These are phyloP conservation scores for Mucor plumbeus DNA, from an alignment of 371 early-diverging fungal species.

Conservation along the genomic window DNA sequence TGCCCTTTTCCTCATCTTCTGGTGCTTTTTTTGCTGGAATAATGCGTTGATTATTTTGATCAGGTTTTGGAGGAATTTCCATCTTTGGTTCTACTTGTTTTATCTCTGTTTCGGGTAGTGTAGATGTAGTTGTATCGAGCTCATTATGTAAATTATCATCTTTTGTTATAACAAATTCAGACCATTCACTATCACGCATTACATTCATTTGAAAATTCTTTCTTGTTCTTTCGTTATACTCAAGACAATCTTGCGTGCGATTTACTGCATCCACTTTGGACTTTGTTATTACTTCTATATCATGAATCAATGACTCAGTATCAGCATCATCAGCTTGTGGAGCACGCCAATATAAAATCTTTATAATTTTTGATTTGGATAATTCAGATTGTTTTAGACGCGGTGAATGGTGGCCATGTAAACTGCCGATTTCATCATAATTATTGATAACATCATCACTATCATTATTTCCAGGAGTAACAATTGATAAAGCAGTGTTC, in stretches of 20 bases:
- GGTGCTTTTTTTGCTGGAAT: background rate
- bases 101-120: background rate
- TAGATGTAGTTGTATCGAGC: background rate
- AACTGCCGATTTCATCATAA: background rate
- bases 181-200: slow-evolving; percentile 43
- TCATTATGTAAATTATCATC: slow-evolving; percentile 4
- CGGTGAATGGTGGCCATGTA: background rate
- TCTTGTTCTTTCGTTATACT: slow-evolving; percentile 49
- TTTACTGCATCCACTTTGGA: slow-evolving; percentile 50
- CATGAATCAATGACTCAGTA: slow-evolving; percentile 32
- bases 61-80: background rate
- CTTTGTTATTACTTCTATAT: slow-evolving; percentile 39
- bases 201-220: slow-evolving; percentile 41
- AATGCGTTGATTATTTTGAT: background rate
- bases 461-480: slow-evolving; percentile 37
- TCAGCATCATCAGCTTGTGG: slow-evolving; percentile 49
- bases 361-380: slow-evolving; percentile 55
- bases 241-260: slow-evolving; percentile 52
- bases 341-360: slow-evolving; percentile 59
- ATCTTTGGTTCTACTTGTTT: background rate
- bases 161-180: slow-evolving; percentile 39
- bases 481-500: slow-evolving; percentile 46
- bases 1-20: slow-evolving; percentile 4
- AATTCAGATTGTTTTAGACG: background rate
- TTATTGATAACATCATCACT: background rate